Percentiles rank a stretch among this genome's conserved stretches.
These are phyloP conservation scores for Apiospora kogelbergensis DNA, from an alignment of 2,329 filamentous ascomycete genomes.

Conservation along the genomic window DNA sequence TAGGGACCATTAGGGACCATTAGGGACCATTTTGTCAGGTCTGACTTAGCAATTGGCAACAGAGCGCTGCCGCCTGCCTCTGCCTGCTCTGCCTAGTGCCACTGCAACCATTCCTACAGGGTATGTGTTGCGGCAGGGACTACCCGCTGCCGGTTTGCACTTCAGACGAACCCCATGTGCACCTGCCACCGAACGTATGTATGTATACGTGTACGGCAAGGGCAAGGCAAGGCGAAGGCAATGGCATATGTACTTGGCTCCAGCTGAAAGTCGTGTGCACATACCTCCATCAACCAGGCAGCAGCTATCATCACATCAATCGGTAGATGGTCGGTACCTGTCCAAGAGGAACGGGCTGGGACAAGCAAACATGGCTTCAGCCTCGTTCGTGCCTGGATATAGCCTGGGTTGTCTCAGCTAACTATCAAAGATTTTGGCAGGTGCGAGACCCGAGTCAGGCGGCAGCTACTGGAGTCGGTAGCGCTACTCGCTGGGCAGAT, in stretches of 20 bases:
- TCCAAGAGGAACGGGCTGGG: neutral
- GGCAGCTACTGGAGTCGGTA: neutral
- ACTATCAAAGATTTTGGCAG: neutral
- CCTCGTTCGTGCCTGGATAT: slow-evolving; percentile 3
- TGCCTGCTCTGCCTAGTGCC: neutral
- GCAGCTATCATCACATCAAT: neutral
- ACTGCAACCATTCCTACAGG: neutral
- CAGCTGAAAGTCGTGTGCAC: neutral
- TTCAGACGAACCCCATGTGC: slow-evolving; percentile 4
- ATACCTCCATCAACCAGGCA: neutral
- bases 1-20: no score
- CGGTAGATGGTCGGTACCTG: neutral
- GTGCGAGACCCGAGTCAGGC: neutral
- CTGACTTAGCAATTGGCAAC: neutral
- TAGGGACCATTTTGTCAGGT: neutral
- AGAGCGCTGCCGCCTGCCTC: neutral
- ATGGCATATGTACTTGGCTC: neutral
- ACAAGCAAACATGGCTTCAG: slow-evolving; percentile 6
- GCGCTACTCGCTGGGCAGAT: neutral
- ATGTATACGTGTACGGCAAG: no score
- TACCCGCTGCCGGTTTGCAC: neutral
- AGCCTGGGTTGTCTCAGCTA: neutral
- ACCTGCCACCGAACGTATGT: no score
- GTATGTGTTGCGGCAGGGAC: neutral
- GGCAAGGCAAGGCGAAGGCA: no score